Evolutionary conservation across 2,329 filamentous ascomycete genomes (phyloP).

Genomic region (Drechslerella coelobrocha): DNA sequence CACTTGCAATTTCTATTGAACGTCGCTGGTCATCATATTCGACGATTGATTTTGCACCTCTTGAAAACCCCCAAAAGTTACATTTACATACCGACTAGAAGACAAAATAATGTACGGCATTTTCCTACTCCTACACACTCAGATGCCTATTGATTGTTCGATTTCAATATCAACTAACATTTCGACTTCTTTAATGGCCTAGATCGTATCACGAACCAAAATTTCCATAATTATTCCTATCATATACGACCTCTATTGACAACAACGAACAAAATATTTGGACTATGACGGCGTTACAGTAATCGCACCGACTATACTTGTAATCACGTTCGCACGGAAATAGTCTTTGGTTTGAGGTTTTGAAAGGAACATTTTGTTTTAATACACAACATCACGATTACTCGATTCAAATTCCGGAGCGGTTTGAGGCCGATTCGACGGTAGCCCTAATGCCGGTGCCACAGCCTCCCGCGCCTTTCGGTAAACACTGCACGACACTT

Average conservation of each 20-base stretch:
- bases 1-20: background rate
- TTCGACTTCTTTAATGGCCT: background rate
- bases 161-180: constrained; percentile 10
- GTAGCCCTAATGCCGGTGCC: constrained; percentile 51
- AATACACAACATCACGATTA: constrained; percentile 7
- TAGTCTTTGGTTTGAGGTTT: constrained; percentile 4
- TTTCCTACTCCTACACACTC: background rate
- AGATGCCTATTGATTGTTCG: background rate
- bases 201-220: constrained; percentile 40
- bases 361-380: background rate
- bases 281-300: constrained; percentile 46
- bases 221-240: constrained; percentile 14
- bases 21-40: constrained; percentile 13
- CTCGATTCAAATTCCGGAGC: background rate
- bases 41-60: constrained; percentile 36
- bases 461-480: constrained; percentile 51
- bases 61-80: constrained; percentile 8
- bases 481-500: constrained; percentile 53
- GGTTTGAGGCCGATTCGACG: constrained; percentile 3
- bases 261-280: constrained; percentile 37
- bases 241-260: constrained; percentile 28
- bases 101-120: constrained; percentile 23
- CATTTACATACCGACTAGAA: constrained; percentile 18
- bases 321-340: constrained; percentile 16
- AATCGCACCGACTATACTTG: constrained; percentile 17